Evolutionary conservation across 257 asterid genomes (phyloP).

Genomic region (Solanum gracilifrons): DNA sequence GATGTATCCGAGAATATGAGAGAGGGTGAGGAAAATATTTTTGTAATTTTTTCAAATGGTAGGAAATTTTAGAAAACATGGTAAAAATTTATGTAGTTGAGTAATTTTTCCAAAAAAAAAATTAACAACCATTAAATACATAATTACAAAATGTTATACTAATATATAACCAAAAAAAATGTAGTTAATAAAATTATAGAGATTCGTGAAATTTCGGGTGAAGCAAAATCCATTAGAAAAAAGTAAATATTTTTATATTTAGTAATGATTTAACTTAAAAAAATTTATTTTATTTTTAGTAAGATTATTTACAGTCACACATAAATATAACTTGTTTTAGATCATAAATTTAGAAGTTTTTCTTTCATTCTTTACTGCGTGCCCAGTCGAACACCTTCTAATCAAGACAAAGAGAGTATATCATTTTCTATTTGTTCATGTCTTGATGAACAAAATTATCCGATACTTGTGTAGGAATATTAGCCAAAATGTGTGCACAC

Average conservation of each 20-base stretch:
- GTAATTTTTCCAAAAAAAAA: too few species aligned
- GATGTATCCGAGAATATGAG: too few species aligned
- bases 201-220: neutral
- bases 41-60: too few species aligned
- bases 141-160: neutral
- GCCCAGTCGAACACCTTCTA: neutral
- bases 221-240: neutral
- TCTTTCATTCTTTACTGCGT: neutral
- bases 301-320: neutral
- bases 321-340: neutral
- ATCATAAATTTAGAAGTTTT: neutral
- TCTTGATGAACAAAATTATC: neutral
- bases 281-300: neutral
- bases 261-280: neutral
- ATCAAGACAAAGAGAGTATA: neutral
- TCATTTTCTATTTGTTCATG: neutral
- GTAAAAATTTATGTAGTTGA: too few species aligned
- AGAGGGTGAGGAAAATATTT: too few species aligned
- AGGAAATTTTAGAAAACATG: too few species aligned
- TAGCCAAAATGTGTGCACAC: neutral
- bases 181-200: neutral
- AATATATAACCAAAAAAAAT: neutral
- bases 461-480: neutral
- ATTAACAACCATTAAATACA: neutral
- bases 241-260: neutral